These are phyloP conservation scores for Globisporangium irregulare DNA, from an alignment of 352 stramenopile genomes.

Conservation along the genomic window DNA sequence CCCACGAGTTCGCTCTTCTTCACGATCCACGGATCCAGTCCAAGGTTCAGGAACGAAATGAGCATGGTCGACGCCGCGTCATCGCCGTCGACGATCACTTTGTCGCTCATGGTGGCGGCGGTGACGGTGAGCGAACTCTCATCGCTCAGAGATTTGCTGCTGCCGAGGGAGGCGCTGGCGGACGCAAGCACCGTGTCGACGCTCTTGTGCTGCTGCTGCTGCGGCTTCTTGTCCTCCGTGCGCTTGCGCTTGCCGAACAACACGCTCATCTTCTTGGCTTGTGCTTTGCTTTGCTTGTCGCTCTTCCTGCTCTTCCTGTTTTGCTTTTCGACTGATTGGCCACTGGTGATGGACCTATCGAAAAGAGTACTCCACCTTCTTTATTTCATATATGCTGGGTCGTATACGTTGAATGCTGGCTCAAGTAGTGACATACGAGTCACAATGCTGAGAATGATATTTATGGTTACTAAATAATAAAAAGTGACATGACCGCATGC, in stretches of 20 bases:
- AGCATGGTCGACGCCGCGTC: conserved; percentile 43
- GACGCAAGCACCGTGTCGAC: conserved; percentile 1
- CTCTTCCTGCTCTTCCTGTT: not conserved
- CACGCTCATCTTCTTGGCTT: conserved; percentile 51
- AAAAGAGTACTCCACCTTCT: no score
- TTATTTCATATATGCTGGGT: no score
- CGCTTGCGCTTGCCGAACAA: conserved; percentile 76
- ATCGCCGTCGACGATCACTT: conserved; percentile 36
- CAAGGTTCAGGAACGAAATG: conserved; percentile 82
- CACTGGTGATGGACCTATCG: not conserved
- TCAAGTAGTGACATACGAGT: not conserved
- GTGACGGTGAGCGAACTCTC: not conserved
- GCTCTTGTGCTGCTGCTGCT: not conserved
- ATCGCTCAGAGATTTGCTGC: not conserved
- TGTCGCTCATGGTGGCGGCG: conserved; percentile 22
- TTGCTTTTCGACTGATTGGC: not conserved
- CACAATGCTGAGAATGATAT: not conserved
- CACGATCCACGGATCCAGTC: conserved; percentile 85
- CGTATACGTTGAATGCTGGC: no score
- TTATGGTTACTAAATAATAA: not conserved
- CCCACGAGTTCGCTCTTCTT: conserved; percentile 82
- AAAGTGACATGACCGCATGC: not conserved
- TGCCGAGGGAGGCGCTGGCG: not conserved
- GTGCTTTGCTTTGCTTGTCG: not conserved
- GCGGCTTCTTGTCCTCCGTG: conserved; percentile 19